Percentiles rank a stretch among this genome's conserved stretches.
Evolutionary conservation across 345 rosid species (phyloP).

Genomic region (Odontarrhena argentea): DNA sequence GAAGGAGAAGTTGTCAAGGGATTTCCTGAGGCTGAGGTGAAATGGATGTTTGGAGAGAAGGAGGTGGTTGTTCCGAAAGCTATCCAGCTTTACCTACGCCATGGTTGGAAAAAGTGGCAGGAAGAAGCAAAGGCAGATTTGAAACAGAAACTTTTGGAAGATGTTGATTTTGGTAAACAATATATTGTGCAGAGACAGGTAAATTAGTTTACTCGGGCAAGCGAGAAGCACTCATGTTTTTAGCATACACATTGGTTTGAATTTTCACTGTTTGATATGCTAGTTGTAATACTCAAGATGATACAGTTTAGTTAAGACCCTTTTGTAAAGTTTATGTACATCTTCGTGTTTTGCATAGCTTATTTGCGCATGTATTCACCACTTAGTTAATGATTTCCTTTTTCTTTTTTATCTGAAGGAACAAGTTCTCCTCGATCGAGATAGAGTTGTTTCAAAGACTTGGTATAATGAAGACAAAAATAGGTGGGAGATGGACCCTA

Average conservation of each 20-base stretch:
- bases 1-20: constrained; percentile 81
- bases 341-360: constrained; percentile 22
- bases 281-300: constrained; percentile 3
- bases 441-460: constrained; percentile 83
- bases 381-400: constrained; percentile 20
- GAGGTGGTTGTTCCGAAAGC: constrained; percentile 92
- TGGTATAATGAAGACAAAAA: constrained; percentile 80
- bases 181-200: constrained; percentile 81
- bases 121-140: constrained; percentile 85
- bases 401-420: constrained; percentile 53
- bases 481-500: constrained; percentile 90
- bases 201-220: constrained; percentile 3
- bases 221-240: background rate
- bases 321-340: constrained; percentile 4
- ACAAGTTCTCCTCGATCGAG: constrained; percentile 80
- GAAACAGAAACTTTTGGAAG: constrained; percentile 67
- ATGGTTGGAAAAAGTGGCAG: constrained; percentile 96
- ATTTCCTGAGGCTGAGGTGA: constrained; percentile 81
- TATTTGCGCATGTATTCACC: constrained; percentile 23
- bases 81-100: constrained; percentile 63
- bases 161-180: constrained; percentile 78
- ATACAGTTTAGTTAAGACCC: constrained; percentile 8
- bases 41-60: constrained; percentile 93
- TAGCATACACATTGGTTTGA: background rate
- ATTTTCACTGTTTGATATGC: constrained; percentile 21